Base-by-base conservation (phyloP, 2,329 filamentous ascomycete species). In the Endocalyx cinctus region DNA sequence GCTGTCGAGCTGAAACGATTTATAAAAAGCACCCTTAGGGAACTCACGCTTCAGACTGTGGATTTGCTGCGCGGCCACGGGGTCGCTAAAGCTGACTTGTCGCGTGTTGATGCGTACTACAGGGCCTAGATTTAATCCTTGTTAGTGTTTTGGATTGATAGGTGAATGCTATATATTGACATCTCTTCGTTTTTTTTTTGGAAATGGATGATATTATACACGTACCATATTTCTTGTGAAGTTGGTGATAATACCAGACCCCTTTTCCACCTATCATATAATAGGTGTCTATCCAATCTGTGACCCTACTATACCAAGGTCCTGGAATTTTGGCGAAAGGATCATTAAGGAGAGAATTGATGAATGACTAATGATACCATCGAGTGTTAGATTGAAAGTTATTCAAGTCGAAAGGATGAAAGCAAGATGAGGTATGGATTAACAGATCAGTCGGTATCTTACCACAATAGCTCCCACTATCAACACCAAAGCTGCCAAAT, bases 171-270 rank as follows among this genome's bases (percentile, higher is more conserved):
- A n/a, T n/a, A n/a, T n/a, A n/a, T n/a, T n/a, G n/a, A n/a, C n/a
- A n/a, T n/a, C n/a, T n/a, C n/a, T n/a, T n/a, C n/a, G n/a, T n/a
- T n/a, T n/a, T n/a, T n/a, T n/a, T n/a, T n/a, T n/a, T n/a, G n/a
- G n/a, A n/a, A n/a, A n/a, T n/a, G n/a, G n/a, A n/a, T n/a, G n/a
- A n/a, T n/a, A n/a, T n/a, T n/a, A n/a, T n/a, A n/a, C n/a, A n/a
- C 34, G 26, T 29, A 51, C 50, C 50, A 28, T 54, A 56, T 47
- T 48, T 48, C 10, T 45, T 18, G 33, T 56, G 52, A 10, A 54
- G 43, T n/a, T 26, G 20, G 10, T 53, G 42, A 5, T 52, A 32
- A 29, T 51, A 54, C 11, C 23, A 27, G 2, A 42, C 34, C 18
- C 43, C 43, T 1, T 8, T 6, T 6, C 36, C 43, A 5, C 5